phyloP scores from a whole-genome alignment of 169 alveolate species.

The Plasmodium chabaudi region DNA sequence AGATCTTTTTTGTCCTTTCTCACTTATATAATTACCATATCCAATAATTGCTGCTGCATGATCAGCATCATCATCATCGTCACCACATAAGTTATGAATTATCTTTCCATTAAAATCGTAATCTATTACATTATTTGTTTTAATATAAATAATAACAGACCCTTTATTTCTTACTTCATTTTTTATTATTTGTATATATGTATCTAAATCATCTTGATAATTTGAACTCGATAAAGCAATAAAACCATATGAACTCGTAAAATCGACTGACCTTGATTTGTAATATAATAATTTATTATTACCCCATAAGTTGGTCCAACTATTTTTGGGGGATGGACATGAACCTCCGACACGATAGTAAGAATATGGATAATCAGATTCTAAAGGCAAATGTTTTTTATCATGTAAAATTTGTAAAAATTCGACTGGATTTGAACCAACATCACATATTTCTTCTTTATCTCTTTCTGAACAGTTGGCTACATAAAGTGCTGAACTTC shows the following conservation, averaged over 20 bases:
- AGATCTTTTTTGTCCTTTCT: constrained; percentile 35
- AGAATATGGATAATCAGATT: constrained; percentile 43
- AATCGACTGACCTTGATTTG: not conserved
- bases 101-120: constrained; percentile 73
- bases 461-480: constrained; percentile 40
- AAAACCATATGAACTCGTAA: not conserved
- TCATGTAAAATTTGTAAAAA: constrained; percentile 40
- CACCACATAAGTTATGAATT: constrained; percentile 73
- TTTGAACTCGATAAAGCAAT: constrained; percentile 2
- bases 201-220: constrained; percentile 12
- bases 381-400: constrained; percentile 36
- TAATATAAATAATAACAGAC: constrained; percentile 74
- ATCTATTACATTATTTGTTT: constrained; percentile 55
- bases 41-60: constrained; percentile 78
- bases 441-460: constrained; percentile 16
- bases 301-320: constrained; percentile 41
- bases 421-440: constrained; percentile 47
- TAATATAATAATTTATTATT: constrained; percentile 16
- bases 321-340: constrained; percentile 13
- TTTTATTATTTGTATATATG: constrained; percentile 59
- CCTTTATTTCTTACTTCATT: constrained; percentile 75
- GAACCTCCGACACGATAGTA: not conserved
- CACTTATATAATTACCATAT: constrained; percentile 74
- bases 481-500: constrained; percentile 58
- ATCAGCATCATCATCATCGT: constrained; percentile 32